Base-by-base conservation (phyloP, 169 alveolate genomes). In the Neospora caninum region DNA sequence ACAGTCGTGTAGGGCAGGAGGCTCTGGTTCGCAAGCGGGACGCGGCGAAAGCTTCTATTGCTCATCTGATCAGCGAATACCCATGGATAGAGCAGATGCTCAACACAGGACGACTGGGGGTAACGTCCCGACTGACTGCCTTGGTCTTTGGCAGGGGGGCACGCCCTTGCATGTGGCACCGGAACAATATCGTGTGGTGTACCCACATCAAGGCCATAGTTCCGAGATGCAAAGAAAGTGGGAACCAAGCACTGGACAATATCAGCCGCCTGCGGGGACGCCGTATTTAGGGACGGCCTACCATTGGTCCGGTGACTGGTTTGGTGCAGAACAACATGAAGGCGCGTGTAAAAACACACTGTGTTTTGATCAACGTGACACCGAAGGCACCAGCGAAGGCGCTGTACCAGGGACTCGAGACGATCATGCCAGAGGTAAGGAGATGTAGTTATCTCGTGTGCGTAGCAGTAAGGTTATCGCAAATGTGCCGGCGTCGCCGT, bases 291-390 rank as follows among this genome's bases (percentile, higher is more conserved):
- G 73, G n/a, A 64, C 73, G 7, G 73, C 86, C 20, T 78, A 78
- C 86, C 86, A 78, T 29, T 78, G 86, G 86, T 78, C 86, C 45
- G 86, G 43, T 20, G 86, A 78, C 31, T 78, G 86, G 86, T n/a
- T 78, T 43, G 45, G 45, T n/a, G 86, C 49, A 38, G 86, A 78
- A n/a, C 86, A 78, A 43, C 39, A 64, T 43, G 9, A 20, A 20
- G 86, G 45, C n/a, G n/a, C 49, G 29, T 2, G 86, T 16, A 38
- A 38, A 78, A n/a, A n/a, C 45, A 25, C 27, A 2, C 4, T 78
- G 18, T n/a, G 39, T 38, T 38, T 78, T n/a, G 86, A 16, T 10
- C 45, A 78, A n/a, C 22, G 42, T 78, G 86, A n/a, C 41, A 13
- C 49, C 42, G 86, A 78, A 78, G 86, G 86, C 49, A n/a, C 86